These are phyloP conservation scores for Populus pruinosa DNA, from an alignment of 345 rosid genomes.

Conservation along the genomic window DNA sequence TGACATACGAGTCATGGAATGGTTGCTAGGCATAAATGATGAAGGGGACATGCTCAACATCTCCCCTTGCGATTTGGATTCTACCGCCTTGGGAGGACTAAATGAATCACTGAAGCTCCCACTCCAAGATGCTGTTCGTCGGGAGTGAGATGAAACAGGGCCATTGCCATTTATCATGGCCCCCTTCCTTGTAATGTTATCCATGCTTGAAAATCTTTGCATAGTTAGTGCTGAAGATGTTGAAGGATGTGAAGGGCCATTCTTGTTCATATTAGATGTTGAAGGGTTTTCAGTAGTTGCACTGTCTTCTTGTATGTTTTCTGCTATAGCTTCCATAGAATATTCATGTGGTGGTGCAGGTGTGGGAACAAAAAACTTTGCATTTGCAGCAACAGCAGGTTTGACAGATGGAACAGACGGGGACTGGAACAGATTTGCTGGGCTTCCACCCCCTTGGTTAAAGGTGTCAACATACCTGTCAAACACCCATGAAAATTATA, in stretches of 20 bases:
- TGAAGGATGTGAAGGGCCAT: slow-evolving; percentile 34
- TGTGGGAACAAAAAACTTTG: slow-evolving; percentile 80
- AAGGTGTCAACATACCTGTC: slow-evolving; percentile 82
- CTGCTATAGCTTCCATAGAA: slow-evolving; percentile 45
- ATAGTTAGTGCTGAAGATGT: slow-evolving; percentile 37
- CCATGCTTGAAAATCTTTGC: slow-evolving; percentile 71
- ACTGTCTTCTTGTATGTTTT: slow-evolving; percentile 41
- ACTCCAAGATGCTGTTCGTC: slow-evolving; percentile 89
- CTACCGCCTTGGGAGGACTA: slow-evolving; percentile 28
- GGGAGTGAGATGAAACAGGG: slow-evolving; percentile 35
- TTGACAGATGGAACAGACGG: slow-evolving; percentile 59
- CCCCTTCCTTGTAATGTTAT: slow-evolving; percentile 44
- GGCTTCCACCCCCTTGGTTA: slow-evolving; percentile 56
- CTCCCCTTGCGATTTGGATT: slow-evolving; percentile 37
- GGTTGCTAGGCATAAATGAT: slow-evolving; percentile 29
- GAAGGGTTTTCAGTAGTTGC: slow-evolving; percentile 40
- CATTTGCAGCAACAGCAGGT: slow-evolving; percentile 62
- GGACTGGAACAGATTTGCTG: slow-evolving; percentile 61
- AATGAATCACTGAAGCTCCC: slow-evolving; percentile 52
- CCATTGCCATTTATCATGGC: slow-evolving; percentile 22
- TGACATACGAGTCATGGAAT: slow-evolving; percentile 26
- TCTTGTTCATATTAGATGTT: slow-evolving; percentile 27
- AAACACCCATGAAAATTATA: neutral
- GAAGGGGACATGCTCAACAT: slow-evolving; percentile 36
- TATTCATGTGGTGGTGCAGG: slow-evolving; percentile 44